Evolutionary conservation across 345 rosid genomes (phyloP).

Genomic region (Citrus australasica): DNA sequence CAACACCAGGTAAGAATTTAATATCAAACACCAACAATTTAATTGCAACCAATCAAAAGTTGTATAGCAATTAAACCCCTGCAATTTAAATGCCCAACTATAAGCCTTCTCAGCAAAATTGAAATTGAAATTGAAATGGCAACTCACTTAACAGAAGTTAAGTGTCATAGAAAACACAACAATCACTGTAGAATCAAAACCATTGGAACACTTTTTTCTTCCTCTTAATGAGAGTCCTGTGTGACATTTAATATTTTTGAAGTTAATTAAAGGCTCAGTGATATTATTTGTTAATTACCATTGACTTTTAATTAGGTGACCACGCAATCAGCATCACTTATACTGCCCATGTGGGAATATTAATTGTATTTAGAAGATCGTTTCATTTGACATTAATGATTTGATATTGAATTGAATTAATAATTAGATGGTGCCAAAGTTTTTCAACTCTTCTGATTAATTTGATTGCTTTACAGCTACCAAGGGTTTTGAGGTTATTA

Average conservation of each 20-base stretch:
- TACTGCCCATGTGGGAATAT: conserved; percentile 16
- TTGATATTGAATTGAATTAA: conserved; percentile 5
- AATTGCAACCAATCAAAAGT: conserved; percentile 54
- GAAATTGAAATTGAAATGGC: conserved; percentile 13
- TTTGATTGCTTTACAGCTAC: conserved; percentile 4
- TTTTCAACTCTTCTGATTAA: neutral
- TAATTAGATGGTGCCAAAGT: neutral
- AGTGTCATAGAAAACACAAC: conserved; percentile 29
- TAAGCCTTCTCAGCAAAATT: conserved; percentile 7
- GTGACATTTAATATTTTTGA: neutral
- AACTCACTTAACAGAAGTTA: conserved; percentile 23
- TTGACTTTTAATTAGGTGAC: conserved; percentile 1
- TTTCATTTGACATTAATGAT: conserved; percentile 16
- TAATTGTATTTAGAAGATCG: conserved; percentile 16
- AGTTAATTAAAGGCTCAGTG: neutral
- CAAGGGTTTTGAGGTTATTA: neutral
- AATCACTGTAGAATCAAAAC: neutral
- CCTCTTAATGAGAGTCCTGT: neutral
- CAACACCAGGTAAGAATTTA: conserved; percentile 52
- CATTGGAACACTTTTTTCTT: neutral
- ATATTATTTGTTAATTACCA: neutral
- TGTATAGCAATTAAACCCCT: conserved; percentile 23
- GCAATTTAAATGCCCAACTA: conserved; percentile 20
- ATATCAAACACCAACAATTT: conserved; percentile 56
- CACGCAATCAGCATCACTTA: neutral